Conservation (phyloP, 75 land plant genomes). For the Gnetum montanum region DNA sequence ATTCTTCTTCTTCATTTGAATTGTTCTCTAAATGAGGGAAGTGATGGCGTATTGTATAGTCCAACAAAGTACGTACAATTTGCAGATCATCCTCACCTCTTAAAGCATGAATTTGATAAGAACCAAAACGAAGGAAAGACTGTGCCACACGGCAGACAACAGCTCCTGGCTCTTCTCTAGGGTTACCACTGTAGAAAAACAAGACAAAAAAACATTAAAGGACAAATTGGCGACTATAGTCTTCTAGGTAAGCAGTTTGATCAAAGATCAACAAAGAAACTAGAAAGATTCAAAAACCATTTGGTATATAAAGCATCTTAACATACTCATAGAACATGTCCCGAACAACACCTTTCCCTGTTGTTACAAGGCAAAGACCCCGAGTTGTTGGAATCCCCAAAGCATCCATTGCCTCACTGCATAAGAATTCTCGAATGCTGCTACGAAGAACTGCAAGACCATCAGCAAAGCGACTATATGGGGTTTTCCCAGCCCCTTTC, state of each 20-base stretch:
- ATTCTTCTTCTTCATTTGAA: slow-evolving; percentile 29
- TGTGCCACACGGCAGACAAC: slow-evolving; percentile 95
- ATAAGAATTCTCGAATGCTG: slow-evolving; percentile 93
- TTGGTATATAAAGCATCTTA: background rate
- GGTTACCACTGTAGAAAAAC: slow-evolving; percentile 70
- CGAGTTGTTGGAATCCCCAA: slow-evolving; percentile 95
- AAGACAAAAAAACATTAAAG: slow-evolving; percentile 1
- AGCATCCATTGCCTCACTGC: slow-evolving; percentile 95
- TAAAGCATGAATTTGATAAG: slow-evolving; percentile 91
- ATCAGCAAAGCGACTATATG: slow-evolving; percentile 96
- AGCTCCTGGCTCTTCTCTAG: slow-evolving; percentile 97
- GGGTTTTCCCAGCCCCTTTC: slow-evolving; percentile 97
- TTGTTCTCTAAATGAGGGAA: slow-evolving; percentile 73
- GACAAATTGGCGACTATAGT: background rate
- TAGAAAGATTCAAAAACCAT: background rate
- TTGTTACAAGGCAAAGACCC: slow-evolving; percentile 90
- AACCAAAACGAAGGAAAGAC: slow-evolving; percentile 93
- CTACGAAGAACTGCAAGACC: slow-evolving; percentile 97
- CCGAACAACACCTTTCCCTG: slow-evolving; percentile 80
- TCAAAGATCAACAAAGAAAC: no score
- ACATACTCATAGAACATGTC: slow-evolving; percentile 99
- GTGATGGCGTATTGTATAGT: slow-evolving; percentile 78
- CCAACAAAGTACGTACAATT: slow-evolving; percentile 68
- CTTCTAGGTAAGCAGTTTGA: background rate
- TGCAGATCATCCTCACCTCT: slow-evolving; percentile 70